phyloP scores from a whole-genome alignment of 306 rosid species.

The Canavalia ensiformis region DNA sequence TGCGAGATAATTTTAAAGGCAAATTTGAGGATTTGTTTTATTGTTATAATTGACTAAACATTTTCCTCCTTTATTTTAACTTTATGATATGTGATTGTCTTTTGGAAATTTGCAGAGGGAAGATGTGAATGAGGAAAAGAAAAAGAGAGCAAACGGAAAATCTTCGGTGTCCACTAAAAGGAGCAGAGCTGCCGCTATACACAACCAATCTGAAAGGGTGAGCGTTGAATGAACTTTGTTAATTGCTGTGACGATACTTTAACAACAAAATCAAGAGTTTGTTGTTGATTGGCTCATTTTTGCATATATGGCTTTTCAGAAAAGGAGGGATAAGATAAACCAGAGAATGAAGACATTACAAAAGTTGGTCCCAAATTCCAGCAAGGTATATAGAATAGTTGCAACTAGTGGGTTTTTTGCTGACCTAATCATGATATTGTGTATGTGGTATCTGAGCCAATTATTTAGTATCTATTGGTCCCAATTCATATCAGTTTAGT shows the following conservation, averaged over 20 bases:
- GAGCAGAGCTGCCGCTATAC: slow-evolving; percentile 88
- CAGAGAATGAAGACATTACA: slow-evolving; percentile 96
- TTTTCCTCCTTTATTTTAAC: neutral
- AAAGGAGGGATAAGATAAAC: slow-evolving; percentile 98
- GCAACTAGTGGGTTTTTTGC: slow-evolving; percentile 43
- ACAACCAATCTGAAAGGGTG: slow-evolving; percentile 98
- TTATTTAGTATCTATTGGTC: slow-evolving; percentile 52
- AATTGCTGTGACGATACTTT: slow-evolving; percentile 1
- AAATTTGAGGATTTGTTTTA: neutral
- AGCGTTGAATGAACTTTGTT: slow-evolving; percentile 26
- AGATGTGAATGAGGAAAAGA: slow-evolving; percentile 56
- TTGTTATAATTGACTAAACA: neutral
- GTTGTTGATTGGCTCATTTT: slow-evolving; percentile 27
- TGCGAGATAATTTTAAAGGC: neutral
- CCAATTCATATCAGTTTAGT: slow-evolving; percentile 21
- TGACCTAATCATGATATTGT: slow-evolving; percentile 17
- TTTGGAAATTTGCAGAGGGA: slow-evolving; percentile 48
- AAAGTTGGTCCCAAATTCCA: slow-evolving; percentile 98
- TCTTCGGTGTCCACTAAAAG: slow-evolving; percentile 74
- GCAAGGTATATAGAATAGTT: slow-evolving; percentile 74
- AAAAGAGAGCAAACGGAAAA: slow-evolving; percentile 61
- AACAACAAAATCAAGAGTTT: slow-evolving; percentile 33
- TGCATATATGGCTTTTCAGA: slow-evolving; percentile 57
- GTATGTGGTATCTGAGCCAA: slow-evolving; percentile 20
- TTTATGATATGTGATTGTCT: neutral